Evolutionary conservation across 1,139 yeast species (phyloP), one percentile per base, ranked within the genome.

Genomic region (Yamadazyma pseudoaaseri): DNA sequence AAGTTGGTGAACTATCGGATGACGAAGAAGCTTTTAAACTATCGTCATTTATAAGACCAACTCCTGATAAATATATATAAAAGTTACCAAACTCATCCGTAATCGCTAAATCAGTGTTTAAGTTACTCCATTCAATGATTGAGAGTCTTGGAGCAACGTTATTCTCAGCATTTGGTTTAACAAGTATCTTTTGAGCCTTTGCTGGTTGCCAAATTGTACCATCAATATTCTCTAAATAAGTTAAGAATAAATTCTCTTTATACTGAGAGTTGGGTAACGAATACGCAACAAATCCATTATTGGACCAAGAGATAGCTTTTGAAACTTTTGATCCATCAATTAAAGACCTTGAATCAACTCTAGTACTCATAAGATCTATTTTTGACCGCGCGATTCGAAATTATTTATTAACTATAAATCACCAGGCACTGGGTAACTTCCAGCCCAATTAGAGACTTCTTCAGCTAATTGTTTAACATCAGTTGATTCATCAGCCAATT

Each of bases 351-450:
- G 25, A 22, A 22, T 22, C 25, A 22, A 22, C 25, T 11, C n/a
- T 22, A 10, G 25, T 11, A 22, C 12, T 18, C 15, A 22, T 22
- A 23, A 6, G 21, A 7, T 20, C 21, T 8, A 20, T n/a, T n/a
- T n/a, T n/a, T n/a, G n/a, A n/a, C n/a, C 10, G 21, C 21, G 21
- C 21, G 21, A 18, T 18, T 10, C 27, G n/a, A 22, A 6, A 22
- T 22, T 10, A 11, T 10, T 9, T 6, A 12, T 8, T 26, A 35
- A 17, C 43, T 58, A 62, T 47, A 70, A 60, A 39, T 84, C 94
- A 49, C 94, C 94, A 38, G 94, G 94, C 43, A 84, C 89, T 22
- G 94, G 92, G 60, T 68, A 84, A 41, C 70, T 55, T 13, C 80
- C 73, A 26, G 71, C 90, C 85, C 89, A 84, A 9, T 59, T 60